Conservation (phyloP, 1,284 basidiomycete species). For the Irpex lacteus region DNA sequence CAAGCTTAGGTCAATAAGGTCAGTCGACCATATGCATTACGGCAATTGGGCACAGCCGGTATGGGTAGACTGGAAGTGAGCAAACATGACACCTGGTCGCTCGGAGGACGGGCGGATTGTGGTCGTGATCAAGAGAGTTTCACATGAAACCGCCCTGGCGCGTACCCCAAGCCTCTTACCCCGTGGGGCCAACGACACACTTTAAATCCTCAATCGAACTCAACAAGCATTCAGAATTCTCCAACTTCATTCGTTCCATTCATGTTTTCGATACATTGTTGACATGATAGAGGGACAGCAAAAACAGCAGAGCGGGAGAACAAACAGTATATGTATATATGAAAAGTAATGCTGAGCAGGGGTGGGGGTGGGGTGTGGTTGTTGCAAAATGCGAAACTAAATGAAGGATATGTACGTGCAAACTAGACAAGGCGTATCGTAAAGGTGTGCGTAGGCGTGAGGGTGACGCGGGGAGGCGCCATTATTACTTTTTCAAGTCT, state of each 20-base stretch:
- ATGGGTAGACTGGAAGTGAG: background rate
- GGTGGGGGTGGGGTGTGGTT: slow-evolving; percentile 16
- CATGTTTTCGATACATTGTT: slow-evolving; percentile 8
- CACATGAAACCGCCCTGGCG: background rate
- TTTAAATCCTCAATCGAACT: background rate
- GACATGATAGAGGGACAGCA: slow-evolving; percentile 13
- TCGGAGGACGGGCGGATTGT: background rate
- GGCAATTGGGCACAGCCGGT: background rate
- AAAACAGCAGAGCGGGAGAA: slow-evolving; percentile 10
- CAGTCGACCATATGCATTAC: background rate
- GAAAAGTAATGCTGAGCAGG: slow-evolving; percentile 26
- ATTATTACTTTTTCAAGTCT: slow-evolving; percentile 25
- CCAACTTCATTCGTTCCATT: slow-evolving; percentile 6
- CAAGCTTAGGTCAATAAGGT: background rate
- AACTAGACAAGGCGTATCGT: background rate
- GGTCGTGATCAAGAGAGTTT: background rate
- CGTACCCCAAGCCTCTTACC: background rate
- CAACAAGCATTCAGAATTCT: background rate
- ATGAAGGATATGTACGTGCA: slow-evolving; percentile 12
- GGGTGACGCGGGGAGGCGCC: slow-evolving; percentile 16
- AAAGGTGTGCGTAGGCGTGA: background rate
- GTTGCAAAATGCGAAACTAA: slow-evolving; percentile 4
- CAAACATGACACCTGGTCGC: background rate
- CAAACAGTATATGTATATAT: slow-evolving; percentile 5
- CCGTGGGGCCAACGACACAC: background rate